A percentile compares a stretch with the other conserved stretches of the same genome.
Conservation (phyloP, 768 basidiomycete species). For the Hygrocybe punicea region DNA sequence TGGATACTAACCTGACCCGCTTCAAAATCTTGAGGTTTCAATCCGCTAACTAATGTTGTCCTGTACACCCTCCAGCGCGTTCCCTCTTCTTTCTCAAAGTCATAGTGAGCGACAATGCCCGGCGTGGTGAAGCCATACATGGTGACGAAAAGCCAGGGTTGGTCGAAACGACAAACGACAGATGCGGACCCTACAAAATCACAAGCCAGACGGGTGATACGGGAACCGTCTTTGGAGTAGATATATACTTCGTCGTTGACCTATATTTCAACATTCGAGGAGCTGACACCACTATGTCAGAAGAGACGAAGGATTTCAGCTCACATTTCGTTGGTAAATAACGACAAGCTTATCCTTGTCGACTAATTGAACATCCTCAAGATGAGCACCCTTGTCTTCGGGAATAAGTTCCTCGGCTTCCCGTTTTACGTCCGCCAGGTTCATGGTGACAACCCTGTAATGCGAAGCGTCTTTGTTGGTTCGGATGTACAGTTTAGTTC, state of each 20-base stretch:
- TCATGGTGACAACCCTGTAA: slow-evolving; percentile 62
- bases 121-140: slow-evolving; percentile 71
- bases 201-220: slow-evolving; percentile 52
- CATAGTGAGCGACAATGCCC: slow-evolving; percentile 59
- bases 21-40: slow-evolving; percentile 66
- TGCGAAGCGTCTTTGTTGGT: slow-evolving; percentile 67
- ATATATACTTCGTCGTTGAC: slow-evolving; percentile 80
- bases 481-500: slow-evolving; percentile 55
- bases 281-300: slow-evolving; percentile 4
- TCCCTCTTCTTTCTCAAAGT: slow-evolving; percentile 53
- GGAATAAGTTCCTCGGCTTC: slow-evolving; percentile 60
- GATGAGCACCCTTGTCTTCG: slow-evolving; percentile 59
- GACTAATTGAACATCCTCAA: slow-evolving; percentile 48
- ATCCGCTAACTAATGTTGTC: slow-evolving; percentile 54
- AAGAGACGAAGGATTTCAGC: slow-evolving; percentile 19
- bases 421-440: slow-evolving; percentile 49
- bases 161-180: slow-evolving; percentile 48
- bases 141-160: slow-evolving; percentile 60
- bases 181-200: slow-evolving; percentile 67
- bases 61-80: slow-evolving; percentile 56
- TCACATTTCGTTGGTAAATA: slow-evolving; percentile 69
- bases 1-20: slow-evolving; percentile 50
- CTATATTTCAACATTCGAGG: slow-evolving; percentile 29
- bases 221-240: slow-evolving; percentile 53
- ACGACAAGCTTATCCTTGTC: slow-evolving; percentile 56